Evolutionary conservation across 1,139 yeast species (phyloP).

Genomic region (Ogataea hybrid): DNA sequence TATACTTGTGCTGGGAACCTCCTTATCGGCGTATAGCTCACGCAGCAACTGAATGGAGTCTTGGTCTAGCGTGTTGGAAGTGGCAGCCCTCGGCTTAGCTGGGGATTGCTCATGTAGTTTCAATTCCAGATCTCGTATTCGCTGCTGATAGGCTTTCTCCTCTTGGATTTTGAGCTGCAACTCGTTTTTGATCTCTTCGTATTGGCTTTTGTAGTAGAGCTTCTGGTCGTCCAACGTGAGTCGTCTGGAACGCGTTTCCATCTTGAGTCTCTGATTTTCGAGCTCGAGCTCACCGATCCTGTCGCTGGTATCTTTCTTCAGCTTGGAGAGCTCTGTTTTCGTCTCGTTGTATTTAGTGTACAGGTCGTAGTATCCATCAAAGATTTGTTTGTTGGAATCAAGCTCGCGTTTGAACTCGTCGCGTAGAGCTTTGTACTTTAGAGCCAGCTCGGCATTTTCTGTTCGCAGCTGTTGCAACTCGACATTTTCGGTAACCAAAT

Average conservation of each 20-base stretch:
- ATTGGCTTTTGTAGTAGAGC: constrained; percentile 16
- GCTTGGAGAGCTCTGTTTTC: constrained; percentile 1
- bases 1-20: constrained; percentile 3
- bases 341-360: constrained; percentile 14
- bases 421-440: constrained; percentile 19
- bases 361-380: constrained; percentile 19
- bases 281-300: constrained; percentile 10
- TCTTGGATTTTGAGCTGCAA: constrained; percentile 16
- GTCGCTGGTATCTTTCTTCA: constrained; percentile 5
- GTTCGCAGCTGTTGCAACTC: constrained; percentile 22
- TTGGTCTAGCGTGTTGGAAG: constrained; percentile 11
- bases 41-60: constrained; percentile 16
- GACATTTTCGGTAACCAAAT: constrained; percentile 25
- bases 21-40: constrained; percentile 14
- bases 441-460: constrained; percentile 18
- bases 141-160: constrained; percentile 9
- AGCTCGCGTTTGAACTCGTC: constrained; percentile 21
- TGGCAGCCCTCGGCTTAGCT: constrained; percentile 1
- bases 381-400: constrained; percentile 20
- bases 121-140: constrained; percentile 11
- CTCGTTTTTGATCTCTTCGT: constrained; percentile 20
- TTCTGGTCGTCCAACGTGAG: constrained; percentile 14
- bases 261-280: constrained; percentile 16
- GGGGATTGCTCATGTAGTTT: constrained; percentile 1
- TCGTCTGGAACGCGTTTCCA: constrained; percentile 16